These are phyloP conservation scores for Claviceps maximensis DNA, from an alignment of 2,329 filamentous ascomycete species.

Conservation along the genomic window DNA sequence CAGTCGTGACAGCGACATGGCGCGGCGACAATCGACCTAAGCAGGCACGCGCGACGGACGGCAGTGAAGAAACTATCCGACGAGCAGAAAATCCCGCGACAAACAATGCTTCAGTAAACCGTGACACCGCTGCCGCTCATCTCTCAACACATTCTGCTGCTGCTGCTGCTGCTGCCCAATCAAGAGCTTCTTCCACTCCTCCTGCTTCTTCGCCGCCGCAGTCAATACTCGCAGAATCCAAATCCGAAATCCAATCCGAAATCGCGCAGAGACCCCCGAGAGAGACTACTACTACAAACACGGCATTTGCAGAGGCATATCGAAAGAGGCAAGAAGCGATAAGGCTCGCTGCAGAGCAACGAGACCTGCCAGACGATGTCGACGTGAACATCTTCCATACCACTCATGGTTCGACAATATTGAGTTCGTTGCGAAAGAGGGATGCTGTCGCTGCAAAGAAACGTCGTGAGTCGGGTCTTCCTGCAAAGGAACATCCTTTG, in stretches of 20 bases:
- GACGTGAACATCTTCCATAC: constrained; percentile 38
- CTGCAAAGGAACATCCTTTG: constrained; percentile 24
- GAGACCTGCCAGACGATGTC: constrained; percentile 26
- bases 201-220: neutral
- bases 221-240: neutral
- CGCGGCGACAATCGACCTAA: constrained; percentile 11
- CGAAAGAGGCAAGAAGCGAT: constrained; percentile 5
- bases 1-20: constrained; percentile 27
- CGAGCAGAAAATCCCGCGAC: neutral
- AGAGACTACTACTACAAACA: neutral
- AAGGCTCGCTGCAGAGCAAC: constrained; percentile 11
- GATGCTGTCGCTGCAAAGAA: constrained; percentile 5
- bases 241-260: neutral
- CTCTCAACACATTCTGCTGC: neutral
- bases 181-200: neutral
- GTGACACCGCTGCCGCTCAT: neutral
- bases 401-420: constrained; percentile 28
- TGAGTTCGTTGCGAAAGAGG: constrained; percentile 24
- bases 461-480: constrained; percentile 7
- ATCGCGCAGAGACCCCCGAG: neutral
- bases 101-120: neutral
- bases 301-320: constrained; percentile 4
- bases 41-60: neutral
- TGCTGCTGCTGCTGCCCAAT: neutral
- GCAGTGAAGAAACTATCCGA: neutral